Conservation (phyloP, 352 stramenopile genomes). For the Phytophthora sp. region DNA sequence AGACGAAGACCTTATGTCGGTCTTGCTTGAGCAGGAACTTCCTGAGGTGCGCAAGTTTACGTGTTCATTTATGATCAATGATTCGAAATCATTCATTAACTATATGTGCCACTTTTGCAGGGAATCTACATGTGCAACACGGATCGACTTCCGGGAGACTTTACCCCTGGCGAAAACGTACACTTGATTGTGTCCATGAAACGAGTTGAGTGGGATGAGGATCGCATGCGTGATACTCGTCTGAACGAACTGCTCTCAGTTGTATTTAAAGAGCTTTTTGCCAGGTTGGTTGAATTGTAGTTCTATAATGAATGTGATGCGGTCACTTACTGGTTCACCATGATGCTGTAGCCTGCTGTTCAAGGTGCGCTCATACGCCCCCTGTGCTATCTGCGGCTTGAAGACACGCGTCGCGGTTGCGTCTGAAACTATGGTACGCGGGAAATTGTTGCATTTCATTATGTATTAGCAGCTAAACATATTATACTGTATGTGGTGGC, state of each 20-base stretch:
- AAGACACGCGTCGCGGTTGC: conserved; percentile 78
- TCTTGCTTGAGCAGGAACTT: conserved; percentile 87
- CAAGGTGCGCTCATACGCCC: conserved; percentile 63
- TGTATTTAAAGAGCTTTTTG: conserved; percentile 88
- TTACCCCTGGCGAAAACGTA: conserved; percentile 73
- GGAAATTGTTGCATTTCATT: neutral
- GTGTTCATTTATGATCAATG: conserved; percentile 1
- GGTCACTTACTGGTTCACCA: neutral
- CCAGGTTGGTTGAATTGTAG: conserved; percentile 45
- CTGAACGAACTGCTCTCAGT: conserved; percentile 84
- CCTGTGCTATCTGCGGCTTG: conserved; percentile 83
- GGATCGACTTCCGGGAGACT: conserved; percentile 78
- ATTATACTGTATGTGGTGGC: too few species aligned
- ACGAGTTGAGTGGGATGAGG: conserved; percentile 87
- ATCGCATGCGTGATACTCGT: conserved; percentile 85
- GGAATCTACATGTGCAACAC: conserved; percentile 90
- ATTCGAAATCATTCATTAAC: too few species aligned
- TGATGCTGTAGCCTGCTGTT: conserved; percentile 53
- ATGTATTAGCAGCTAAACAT: too few species aligned
- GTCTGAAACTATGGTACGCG: conserved; percentile 80
- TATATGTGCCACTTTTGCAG: conserved; percentile 17
- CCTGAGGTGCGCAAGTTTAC: conserved; percentile 57
- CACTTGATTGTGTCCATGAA: conserved; percentile 90
- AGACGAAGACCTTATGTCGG: conserved; percentile 92
- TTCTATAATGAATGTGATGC: neutral